Base-by-base conservation (phyloP, 768 basidiomycete genomes). In the Boletus vermiculosoides region DNA sequence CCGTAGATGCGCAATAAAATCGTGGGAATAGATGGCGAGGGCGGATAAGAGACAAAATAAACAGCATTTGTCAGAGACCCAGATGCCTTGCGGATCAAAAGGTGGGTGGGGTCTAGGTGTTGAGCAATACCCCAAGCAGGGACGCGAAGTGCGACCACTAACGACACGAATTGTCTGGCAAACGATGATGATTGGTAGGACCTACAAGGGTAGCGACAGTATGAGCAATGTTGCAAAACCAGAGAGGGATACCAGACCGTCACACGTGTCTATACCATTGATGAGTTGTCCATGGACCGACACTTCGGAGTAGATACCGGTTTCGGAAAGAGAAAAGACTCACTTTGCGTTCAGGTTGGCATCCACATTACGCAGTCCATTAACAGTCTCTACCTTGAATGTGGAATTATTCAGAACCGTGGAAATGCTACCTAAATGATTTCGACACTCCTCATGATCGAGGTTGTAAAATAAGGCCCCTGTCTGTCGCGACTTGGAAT, bases 31-130 rank as follows among this genome's bases (percentile, higher is more conserved):
- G 71, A 75, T 53, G 74, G 76, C 20, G 72, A 69, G 33, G 77
- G 69, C 37, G 83, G 78, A 67, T 85, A 93, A 11, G 94, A 92
- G 52, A 98, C 88, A 74, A 98, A 99, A 76, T 92, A 98, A 54
- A 99, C 94, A 54, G 92, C 89, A 72, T 99, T 99, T 41, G 96
- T 99, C 61, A 98, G 74, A 12, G 92, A 88, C 10, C 96, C 95
- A 8, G 94, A 92, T 23, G 95, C 88, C 68, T 89, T 94, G 68
- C 78, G 79, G 61, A 98, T 80, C 53, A 77, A 77, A 50, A 95
- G 66, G 31, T 75, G 71, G 45, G 79, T 71, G 34, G 82, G 72
- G 33, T 74, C 73, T 42, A 86, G 73, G n/a, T 44, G 57, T 45
- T 73, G 76, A 2, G 72, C 56, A 22, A 77, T 74, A 39, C 70